phyloP scores from a whole-genome alignment of 306 rosid genomes.

The Cicer yamashitae region DNA sequence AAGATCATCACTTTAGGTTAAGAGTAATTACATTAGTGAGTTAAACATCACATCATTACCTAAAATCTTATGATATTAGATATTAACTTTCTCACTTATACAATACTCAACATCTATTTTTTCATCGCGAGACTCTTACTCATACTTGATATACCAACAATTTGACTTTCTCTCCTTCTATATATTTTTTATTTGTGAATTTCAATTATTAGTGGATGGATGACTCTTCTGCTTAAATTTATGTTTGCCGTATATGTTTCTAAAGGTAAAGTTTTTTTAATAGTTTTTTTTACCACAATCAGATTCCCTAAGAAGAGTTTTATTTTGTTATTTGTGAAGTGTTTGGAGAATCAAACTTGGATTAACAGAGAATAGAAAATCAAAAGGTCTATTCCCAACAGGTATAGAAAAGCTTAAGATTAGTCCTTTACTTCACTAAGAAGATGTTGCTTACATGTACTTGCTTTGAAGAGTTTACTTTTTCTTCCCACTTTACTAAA shows the following conservation, averaged over 20 bases:
- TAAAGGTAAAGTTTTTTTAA: slow-evolving; percentile 28
- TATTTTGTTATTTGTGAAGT: slow-evolving; percentile 1
- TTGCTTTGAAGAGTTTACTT: neutral
- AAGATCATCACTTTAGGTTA: too few relatives aligned
- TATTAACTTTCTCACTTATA: too few relatives aligned
- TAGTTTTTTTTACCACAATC: too few relatives aligned
- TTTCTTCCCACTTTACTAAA: slow-evolving; percentile 17
- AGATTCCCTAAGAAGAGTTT: neutral
- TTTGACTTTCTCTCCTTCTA: neutral
- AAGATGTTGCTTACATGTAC: slow-evolving; percentile 53
- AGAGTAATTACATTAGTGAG: too few relatives aligned
- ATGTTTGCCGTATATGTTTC: slow-evolving; percentile 33
- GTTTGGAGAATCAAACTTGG: slow-evolving; percentile 24
- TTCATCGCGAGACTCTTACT: too few relatives aligned
- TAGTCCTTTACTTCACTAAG: slow-evolving; percentile 66
- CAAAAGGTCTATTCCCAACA: too few relatives aligned
- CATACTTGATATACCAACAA: neutral
- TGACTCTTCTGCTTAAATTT: slow-evolving; percentile 56
- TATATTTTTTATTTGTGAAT: slow-evolving; percentile 5
- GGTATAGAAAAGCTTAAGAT: neutral
- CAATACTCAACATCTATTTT: too few relatives aligned
- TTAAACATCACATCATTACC: too few relatives aligned
- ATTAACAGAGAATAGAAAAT: too few relatives aligned
- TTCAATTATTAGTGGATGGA: slow-evolving; percentile 45
- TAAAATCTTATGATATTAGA: too few relatives aligned